Conservation (phyloP, 768 basidiomycete species). For the Suillus spraguei region DNA sequence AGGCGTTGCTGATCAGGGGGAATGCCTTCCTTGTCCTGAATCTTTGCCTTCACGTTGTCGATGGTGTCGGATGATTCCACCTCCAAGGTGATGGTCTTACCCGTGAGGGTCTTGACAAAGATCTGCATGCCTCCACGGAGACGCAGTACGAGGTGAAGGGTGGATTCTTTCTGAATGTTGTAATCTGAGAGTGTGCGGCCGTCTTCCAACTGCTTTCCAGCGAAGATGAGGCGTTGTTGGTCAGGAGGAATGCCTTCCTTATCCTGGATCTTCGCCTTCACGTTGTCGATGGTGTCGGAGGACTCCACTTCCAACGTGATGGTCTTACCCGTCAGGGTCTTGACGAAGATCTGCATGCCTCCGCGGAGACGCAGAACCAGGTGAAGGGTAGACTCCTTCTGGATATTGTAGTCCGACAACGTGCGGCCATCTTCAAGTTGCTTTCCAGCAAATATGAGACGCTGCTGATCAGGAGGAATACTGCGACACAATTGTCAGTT, state of each 20-base stretch:
- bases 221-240: conserved; percentile 90
- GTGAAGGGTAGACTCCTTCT: conserved; percentile 94
- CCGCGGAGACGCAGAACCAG: conserved; percentile 88
- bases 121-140: conserved; percentile 93
- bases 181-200: conserved; percentile 90
- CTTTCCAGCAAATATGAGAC: conserved; percentile 96
- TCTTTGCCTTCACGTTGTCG: conserved; percentile 86
- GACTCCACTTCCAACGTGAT: conserved; percentile 91
- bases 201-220: conserved; percentile 91
- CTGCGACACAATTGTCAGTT: conserved; percentile 27
- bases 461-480: conserved; percentile 89
- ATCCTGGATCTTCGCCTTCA: conserved; percentile 92
- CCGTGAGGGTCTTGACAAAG: conserved; percentile 85
- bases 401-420: conserved; percentile 88
- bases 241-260: conserved; percentile 91
- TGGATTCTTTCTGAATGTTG: conserved; percentile 90
- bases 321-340: conserved; percentile 87
- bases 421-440: conserved; percentile 95
- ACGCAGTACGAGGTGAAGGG: conserved; percentile 73
- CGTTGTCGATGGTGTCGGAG: conserved; percentile 85
- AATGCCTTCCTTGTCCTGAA: conserved; percentile 83
- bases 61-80: conserved; percentile 94
- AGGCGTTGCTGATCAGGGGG: conserved; percentile 86
- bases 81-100: conserved; percentile 92
- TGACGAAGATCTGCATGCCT: conserved; percentile 86